These are phyloP conservation scores for Xylaria sp. DNA, from an alignment of 2,329 filamentous ascomycete species.

Conservation along the genomic window DNA sequence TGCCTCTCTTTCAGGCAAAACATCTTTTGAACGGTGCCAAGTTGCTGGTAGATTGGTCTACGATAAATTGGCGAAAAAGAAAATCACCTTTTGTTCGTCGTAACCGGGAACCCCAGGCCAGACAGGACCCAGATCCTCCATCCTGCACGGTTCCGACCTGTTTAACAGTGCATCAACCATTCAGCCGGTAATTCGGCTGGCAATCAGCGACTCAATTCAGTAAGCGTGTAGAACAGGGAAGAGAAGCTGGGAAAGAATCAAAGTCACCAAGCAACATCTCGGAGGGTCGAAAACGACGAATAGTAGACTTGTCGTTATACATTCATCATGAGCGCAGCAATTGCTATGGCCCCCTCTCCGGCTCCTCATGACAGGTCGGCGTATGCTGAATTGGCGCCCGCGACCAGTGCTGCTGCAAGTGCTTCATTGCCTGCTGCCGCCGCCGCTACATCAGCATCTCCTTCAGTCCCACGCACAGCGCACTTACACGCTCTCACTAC, in stretches of 20 bases:
- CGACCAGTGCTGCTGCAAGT: constrained; percentile 51
- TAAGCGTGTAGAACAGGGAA: constrained; percentile 28
- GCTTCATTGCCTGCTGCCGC: constrained; percentile 40
- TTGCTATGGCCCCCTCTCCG: constrained; percentile 75
- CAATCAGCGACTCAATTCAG: constrained; percentile 37
- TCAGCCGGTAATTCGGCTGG: constrained; percentile 47
- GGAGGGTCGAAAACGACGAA: constrained; percentile 28
- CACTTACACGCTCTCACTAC: constrained; percentile 38
- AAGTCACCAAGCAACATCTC: constrained; percentile 10
- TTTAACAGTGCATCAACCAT: constrained; percentile 41
- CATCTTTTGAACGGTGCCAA: not conserved
- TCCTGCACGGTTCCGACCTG: constrained; percentile 42
- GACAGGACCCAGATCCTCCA: constrained; percentile 34
- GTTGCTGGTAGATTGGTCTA: constrained; percentile 19
- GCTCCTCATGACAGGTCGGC: constrained; percentile 71
- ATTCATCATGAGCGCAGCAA: constrained; percentile 73
- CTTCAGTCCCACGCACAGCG: constrained; percentile 58
- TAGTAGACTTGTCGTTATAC: constrained; percentile 30
- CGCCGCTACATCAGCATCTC: constrained; percentile 45
- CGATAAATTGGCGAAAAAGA: too few species aligned
- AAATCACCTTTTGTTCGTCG: not conserved
- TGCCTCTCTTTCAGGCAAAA: constrained; percentile 11
- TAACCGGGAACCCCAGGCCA: constrained; percentile 29
- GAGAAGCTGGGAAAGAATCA: constrained; percentile 17
- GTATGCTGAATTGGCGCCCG: constrained; percentile 62